Percentiles rank a stretch among this genome's conserved stretches.
phyloP scores from a whole-genome alignment of 768 basidiomycete species.

The Sporobolomyces pararoseus region DNA sequence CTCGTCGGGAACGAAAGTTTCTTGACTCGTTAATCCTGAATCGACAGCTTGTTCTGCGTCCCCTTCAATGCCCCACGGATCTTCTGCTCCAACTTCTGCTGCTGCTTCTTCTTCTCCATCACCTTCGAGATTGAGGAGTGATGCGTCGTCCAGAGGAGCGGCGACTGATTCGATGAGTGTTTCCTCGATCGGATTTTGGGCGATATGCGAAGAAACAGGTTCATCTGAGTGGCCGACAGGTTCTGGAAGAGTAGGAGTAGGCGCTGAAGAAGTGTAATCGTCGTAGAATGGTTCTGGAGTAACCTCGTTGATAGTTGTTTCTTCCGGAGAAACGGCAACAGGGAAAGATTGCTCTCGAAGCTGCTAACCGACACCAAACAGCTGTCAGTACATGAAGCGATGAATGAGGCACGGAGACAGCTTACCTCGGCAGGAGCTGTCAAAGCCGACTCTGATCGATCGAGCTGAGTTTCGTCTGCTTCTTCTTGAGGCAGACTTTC shows the following conservation, averaged over 20 bases:
- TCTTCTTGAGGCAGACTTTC: not conserved
- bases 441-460: conserved; percentile 3
- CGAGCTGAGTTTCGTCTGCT: not conserved
- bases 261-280: not conserved
- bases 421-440: conserved; percentile 17
- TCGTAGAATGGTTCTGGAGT: no score
- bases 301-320: not conserved
- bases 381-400: no score
- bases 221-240: conserved; percentile 19
- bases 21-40: not conserved
- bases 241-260: not conserved
- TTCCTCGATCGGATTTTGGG: not conserved
- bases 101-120: conserved; percentile 46
- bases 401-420: not conserved
- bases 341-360: conserved; percentile 9
- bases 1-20: conserved; percentile 2
- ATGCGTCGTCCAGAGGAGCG: conserved; percentile 12
- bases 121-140: conserved; percentile 1
- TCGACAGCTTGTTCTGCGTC: conserved; percentile 20
- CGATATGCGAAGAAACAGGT: not conserved
- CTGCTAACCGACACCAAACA: not conserved
- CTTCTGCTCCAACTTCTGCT: no score
- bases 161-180: not conserved
- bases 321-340: no score
- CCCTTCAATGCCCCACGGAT: conserved; percentile 49